Evolutionary conservation across 202 grass and related monocot genomes (phyloP), one percentile per base, ranked within the genome.

Genomic region (Zizania palustris): DNA sequence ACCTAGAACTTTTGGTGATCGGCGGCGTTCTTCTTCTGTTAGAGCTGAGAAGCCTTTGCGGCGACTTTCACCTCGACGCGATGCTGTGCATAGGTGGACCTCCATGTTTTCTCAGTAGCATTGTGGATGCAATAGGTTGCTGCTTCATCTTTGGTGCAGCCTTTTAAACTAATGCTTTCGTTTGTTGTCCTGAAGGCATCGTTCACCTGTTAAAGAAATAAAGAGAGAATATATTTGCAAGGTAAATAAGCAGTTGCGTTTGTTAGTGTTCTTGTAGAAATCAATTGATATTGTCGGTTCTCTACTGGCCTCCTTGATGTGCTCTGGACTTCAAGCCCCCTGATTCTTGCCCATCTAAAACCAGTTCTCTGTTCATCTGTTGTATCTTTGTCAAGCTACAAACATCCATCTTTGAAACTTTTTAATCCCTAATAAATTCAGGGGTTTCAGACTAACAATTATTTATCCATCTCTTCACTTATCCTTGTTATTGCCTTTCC

Each of bases 201-300:
- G 83, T 92, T 96, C 96, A 72, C 96, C 96, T 83, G 84, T 93
- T 87, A 92, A 90, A 93, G 96, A 99, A 87, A 99, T 91, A 89
- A 99, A 99, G 92, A 89, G 96, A 92, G 96, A 99, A 80, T 99
- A 99, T 92, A 65, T 91, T 71, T 99, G 96, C 92, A 99, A 99
- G 96, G 96, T 99, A 99, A 99, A 93, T 60, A 12, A 68, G 78
- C 63, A 56, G 71, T 74, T 83, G 77, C 77, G 73, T 86, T 68
- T 86, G 75, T 84, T 66, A 75, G 63, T 83, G 72, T 81, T 90
- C 56, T 83, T 89, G 54, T 80, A 77, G 76, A 82, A 86, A 53
- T 66, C 69, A 83, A 38, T 78, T 72, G 74, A 69, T 73, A 84
- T 54, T 87, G 44, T 78, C 45, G 67, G 59, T 84, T 57, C 58